Base-by-base conservation (phyloP, 2,329 filamentous ascomycete genomes). In the Aspergillus fumigatiaffinis region DNA sequence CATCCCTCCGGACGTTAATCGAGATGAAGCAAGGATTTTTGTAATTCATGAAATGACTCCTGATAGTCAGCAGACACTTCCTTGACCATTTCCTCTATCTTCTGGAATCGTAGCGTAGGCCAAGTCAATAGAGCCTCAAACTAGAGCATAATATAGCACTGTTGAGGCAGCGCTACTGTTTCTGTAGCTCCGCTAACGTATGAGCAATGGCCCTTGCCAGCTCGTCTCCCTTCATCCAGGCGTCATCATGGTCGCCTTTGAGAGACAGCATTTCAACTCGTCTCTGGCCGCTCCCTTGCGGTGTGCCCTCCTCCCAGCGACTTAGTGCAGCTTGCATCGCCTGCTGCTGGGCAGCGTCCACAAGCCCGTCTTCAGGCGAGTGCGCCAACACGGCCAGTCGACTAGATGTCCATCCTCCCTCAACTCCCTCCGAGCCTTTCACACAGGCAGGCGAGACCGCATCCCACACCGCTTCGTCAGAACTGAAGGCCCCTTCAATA, bases 241-340 rank as follows among this genome's bases (percentile, higher is more conserved):
- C 68, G 20, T 77, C 74, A 60, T 79, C 71, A 67, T 79, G 77
- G 21, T 62, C 57, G 10, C 74, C 76, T 28, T 66, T 60, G 29
- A 79, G 63, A 2, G 68, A 38, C 2, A 80, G 71, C 68, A 65
- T 50, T 17, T 78, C 68, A 59, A 78, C 71, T 66, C 63, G 55
- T 52, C 67, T 76, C 74, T 68, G 66, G 73, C 73, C 70, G 72
- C 69, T 68, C 1, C 58, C 54, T 17, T 58, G 44, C 21, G 53
- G 52, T 17, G 56, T 50, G 3, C 9, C 25, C 29, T 47, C 46
- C 51, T 82, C 71, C 80, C 80, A 76, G 68, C 76, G 66, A 72
- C 80, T 69, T 77, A 83, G 71, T 71, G 78, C 71, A 71, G 80
- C 61, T 78, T 80, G 66, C 81, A 84, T 78, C 2, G 51, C 65